Evolutionary conservation across 1,284 basidiomycete species (phyloP), one percentile per base, ranked within the genome.

Genomic region (Puccinia sorghi): DNA sequence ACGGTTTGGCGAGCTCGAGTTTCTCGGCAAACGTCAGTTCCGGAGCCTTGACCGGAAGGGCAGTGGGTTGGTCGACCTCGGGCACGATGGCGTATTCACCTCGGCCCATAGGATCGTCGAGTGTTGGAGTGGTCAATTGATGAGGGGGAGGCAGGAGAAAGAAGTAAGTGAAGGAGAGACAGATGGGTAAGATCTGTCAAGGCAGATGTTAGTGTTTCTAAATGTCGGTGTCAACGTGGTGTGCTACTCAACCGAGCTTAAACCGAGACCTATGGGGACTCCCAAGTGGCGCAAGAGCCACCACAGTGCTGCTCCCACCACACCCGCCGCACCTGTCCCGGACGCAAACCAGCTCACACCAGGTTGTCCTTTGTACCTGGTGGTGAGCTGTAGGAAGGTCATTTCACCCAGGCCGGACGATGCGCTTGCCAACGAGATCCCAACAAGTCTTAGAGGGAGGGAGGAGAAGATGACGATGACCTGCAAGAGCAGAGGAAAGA

Each of bases 301-400:
- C 96, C 96, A 99, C 7, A 97, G 84, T 54, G 91, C 91, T 0
- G 96, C 94, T 6, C 96, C 97, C 0, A 92, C 91, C 5, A 98
- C 88, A 0, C 96, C 96, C 0, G 96, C 96, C 1, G 92, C 93
- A 0, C 96, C 96, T 0, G 96, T 99, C 0, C 96, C 96, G 9
- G 91, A 84, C 0, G 85, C 82, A 79, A 86, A 86, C 83, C 83
- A 84, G 15, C 81, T 82, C 2, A 83, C 81, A 0, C 84, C 85
- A 81, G n/a, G 64, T 79, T 83, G 67, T 79, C 82, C 50, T 57
- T 82, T 64, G 39, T 50, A 83, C 0, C 91, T 91, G 0, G 95
- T 97, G 0, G 94, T 93, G 3, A 97, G 86, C 85, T 99, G 96
- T 2, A 99, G 86, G 83, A 94, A 98, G 0, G 95, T 98, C 80